Percentiles rank a stretch among this genome's conserved stretches.
Conservation (phyloP, 345 rosid genomes). For the Trapa bicornis region DNA sequence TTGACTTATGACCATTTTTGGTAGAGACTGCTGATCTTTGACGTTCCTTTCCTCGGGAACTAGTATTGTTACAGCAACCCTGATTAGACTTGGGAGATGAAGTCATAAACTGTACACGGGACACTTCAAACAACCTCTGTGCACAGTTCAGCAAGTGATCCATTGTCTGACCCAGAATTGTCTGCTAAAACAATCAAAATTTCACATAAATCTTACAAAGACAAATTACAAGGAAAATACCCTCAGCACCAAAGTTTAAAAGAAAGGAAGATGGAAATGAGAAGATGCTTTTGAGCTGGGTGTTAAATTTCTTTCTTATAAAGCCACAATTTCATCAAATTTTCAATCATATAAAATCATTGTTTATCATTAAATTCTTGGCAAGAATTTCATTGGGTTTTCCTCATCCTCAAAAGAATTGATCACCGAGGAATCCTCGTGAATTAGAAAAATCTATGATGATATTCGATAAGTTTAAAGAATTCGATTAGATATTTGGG, state of each 20-base stretch:
- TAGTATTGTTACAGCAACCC: slow-evolving; percentile 12
- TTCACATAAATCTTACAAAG: neutral
- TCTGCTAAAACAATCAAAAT: slow-evolving; percentile 17
- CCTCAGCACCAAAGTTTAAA: neutral
- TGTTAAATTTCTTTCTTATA: neutral
- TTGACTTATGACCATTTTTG: slow-evolving; percentile 34
- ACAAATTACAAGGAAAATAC: neutral
- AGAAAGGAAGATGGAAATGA: neutral
- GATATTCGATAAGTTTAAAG: neutral
- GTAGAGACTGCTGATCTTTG: slow-evolving; percentile 20
- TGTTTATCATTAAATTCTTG: neutral
- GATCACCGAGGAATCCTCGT: neutral
- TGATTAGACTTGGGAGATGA: slow-evolving; percentile 15
- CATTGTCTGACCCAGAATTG: slow-evolving; percentile 36
- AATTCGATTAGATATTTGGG: neutral
- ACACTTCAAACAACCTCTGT: slow-evolving; percentile 39
- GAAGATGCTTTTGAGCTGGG: neutral
- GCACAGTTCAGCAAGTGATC: slow-evolving; percentile 59
- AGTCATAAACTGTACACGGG: slow-evolving; percentile 16
- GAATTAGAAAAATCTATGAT: neutral
- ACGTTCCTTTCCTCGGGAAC: slow-evolving; percentile 12
- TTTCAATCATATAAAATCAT: neutral
- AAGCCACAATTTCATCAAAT: neutral
- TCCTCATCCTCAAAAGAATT: neutral
- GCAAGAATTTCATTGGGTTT: neutral